Conservation (phyloP, 495 filamentous ascomycete genomes). For the Hypoxylon lenormandii region DNA sequence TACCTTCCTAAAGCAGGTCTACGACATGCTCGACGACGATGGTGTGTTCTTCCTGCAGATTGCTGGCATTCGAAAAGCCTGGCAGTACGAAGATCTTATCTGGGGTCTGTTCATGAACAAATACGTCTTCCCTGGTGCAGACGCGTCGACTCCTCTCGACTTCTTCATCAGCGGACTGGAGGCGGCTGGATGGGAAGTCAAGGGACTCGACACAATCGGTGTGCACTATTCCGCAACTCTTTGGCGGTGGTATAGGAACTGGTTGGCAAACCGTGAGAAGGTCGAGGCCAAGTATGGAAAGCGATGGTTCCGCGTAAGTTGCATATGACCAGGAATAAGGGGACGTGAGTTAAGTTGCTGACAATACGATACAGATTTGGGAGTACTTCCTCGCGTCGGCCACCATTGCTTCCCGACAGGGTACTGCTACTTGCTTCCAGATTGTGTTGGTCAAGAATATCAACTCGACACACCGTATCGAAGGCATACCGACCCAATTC, state of each 20-base stretch:
- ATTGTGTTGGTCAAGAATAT: constrained; percentile 96
- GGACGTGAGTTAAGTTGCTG: not conserved
- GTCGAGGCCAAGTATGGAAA: constrained; percentile 94
- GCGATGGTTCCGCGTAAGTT: constrained; percentile 92
- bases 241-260: constrained; percentile 99
- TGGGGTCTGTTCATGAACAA: constrained; percentile 95
- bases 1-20: constrained; percentile 75
- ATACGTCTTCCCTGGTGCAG: constrained; percentile 89
- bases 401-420: constrained; percentile 93
- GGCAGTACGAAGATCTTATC: constrained; percentile 90
- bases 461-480: constrained; percentile 93
- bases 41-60: constrained; percentile 86
- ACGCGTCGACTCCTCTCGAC: constrained; percentile 83
- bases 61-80: constrained; percentile 80
- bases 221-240: constrained; percentile 97
- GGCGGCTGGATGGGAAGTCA: constrained; percentile 80
- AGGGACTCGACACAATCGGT: constrained; percentile 84
- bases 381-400: constrained; percentile 96
- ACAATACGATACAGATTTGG: constrained; percentile 77
- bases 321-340: not conserved
- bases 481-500: constrained; percentile 82
- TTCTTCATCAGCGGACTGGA: constrained; percentile 77
- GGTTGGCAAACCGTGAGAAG: constrained; percentile 95
- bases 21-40: constrained; percentile 89
- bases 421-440: constrained; percentile 93